Evolutionary conservation across 371 early-diverging fungal genomes (phyloP), one percentile per base, ranked within the genome.

Genomic region (Mucor irregularis): DNA sequence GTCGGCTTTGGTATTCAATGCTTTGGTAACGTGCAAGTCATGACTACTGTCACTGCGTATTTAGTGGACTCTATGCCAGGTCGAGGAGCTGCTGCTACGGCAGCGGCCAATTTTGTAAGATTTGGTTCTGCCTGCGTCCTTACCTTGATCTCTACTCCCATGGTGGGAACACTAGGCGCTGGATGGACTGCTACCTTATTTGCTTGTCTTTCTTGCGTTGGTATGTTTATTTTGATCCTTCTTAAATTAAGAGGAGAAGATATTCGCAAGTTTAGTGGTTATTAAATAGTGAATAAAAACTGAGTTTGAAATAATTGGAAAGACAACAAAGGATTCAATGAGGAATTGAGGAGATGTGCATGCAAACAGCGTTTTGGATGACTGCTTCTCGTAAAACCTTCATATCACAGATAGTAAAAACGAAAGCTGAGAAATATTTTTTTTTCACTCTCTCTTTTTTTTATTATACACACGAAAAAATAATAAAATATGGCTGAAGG

Each of bases 11-110:
- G 66, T n/a, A 66, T 78, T 34, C 71, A 71, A 39, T 70, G 71
- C 49, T 74, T 78, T 62, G 78, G 71, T 6, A 74, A 71, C 61
- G 53, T 62, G 11, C 78, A 75, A 24, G 60, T 71, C 7, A 31
- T 74, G 3, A 48, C 75, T 4, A 58, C 69, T 2, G 57, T 62
- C 14, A 48, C 75, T 0, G 71, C 75, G 3, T 74, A 78, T 22
- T 34, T 73, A 2, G 75, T 78, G 9, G 73, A 74, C 34, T 40
- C 66, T 4, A 58, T 78, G 5, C 71, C 73, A 3, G 75, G 75
- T 2, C 61, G 66, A 10, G 78, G 76, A 4, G 69, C 74, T 2
- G 61, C 73, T 7, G 72, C 61, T 25, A 73, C 71, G 2, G 75
- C 75, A 2, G 66, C 69, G 1, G 67, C 58, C 16, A 74, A 71